A percentile compares a stretch with the other conserved stretches of the same genome.
Conservation (phyloP, 257 asterid species). For the Nicotiana attenuata region DNA sequence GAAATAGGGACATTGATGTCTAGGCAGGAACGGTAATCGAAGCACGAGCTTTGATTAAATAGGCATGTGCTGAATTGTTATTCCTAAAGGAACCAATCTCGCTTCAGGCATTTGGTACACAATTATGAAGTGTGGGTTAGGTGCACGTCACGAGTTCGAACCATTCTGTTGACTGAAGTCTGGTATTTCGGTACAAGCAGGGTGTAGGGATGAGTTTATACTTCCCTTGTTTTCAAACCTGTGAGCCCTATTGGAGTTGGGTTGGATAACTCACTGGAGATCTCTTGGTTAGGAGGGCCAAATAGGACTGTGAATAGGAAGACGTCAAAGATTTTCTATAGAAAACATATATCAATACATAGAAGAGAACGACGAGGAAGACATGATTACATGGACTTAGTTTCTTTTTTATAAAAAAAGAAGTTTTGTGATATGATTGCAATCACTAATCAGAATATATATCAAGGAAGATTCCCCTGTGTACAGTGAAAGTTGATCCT, state of each 20-base stretch:
- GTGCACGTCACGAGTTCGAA: neutral
- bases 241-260: neutral
- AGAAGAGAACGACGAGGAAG: neutral
- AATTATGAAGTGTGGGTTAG: neutral
- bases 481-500: neutral
- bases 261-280: neutral
- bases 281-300: neutral
- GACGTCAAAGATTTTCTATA: neutral
- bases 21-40: neutral
- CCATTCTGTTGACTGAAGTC: neutral
- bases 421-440: neutral
- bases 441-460: neutral
- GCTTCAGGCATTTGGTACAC: neutral
- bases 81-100: neutral
- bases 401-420: neutral
- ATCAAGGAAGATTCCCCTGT: neutral
- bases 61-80: neutral
- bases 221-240: neutral
- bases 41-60: neutral
- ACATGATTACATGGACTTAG: neutral
- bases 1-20: neutral
- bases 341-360: neutral
- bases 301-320: neutral
- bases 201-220: neutral
- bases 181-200: neutral